A percentile compares a stretch with the other conserved stretches of the same genome.
Conservation (phyloP, 2,329 filamentous ascomycete genomes). For the Fonsecaea monophora region DNA sequence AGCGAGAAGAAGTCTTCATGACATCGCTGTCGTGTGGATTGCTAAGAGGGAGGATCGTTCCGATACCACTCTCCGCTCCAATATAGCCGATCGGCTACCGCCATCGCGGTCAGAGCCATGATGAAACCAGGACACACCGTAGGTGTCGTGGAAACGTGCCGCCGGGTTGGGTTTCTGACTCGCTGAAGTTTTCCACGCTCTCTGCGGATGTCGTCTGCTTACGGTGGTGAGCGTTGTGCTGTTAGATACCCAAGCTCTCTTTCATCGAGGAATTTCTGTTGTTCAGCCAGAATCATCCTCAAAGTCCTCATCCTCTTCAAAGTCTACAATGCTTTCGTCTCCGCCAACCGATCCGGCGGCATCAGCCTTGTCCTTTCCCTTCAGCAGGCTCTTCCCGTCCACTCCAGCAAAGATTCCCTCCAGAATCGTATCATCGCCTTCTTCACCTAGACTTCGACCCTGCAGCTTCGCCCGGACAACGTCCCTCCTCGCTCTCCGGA, state of each 20-base stretch:
- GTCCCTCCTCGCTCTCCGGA: constrained; percentile 74
- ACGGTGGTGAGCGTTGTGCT: neutral
- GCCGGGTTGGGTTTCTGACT: neutral
- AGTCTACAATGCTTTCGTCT: constrained; percentile 23
- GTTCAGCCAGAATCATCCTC: neutral
- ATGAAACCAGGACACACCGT: neutral
- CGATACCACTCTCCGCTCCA: neutral
- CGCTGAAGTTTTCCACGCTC: neutral
- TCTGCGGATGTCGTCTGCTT: neutral
- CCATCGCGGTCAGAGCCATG: neutral
- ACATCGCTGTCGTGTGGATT: neutral
- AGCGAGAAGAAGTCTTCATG: constrained; percentile 25
- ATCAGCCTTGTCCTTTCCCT: constrained; percentile 4
- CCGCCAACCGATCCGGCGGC: neutral
- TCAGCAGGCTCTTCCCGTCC: neutral
- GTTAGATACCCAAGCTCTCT: neutral
- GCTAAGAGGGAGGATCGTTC: neutral
- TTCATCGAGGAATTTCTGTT: neutral
- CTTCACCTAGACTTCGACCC: constrained; percentile 8
- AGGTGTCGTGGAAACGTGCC: neutral
- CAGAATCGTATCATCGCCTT: constrained; percentile 11
- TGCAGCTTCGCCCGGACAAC: constrained; percentile 58
- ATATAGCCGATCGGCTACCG: neutral
- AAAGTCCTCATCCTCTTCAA: constrained; percentile 20
- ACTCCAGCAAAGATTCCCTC: constrained; percentile 6